Base-by-base conservation (phyloP, 1,284 basidiomycete genomes). In the Ceratobasidium sp. region DNA sequence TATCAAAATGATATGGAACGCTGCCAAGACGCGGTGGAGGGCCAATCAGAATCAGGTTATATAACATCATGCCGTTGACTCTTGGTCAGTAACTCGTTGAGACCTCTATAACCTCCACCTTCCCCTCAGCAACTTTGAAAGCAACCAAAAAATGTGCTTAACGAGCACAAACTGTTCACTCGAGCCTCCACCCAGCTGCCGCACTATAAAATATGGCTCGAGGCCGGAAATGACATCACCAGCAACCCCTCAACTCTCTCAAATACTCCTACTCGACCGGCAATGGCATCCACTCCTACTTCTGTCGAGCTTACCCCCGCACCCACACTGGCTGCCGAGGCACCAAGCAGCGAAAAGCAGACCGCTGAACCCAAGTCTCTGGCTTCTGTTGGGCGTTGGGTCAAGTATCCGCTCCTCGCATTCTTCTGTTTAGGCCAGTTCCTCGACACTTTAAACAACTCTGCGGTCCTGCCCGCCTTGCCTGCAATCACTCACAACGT, bases 371-470 rank as follows among this genome's bases (percentile, higher is more conserved):
- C 46, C 40, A 7, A 53, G 21, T 36, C 36, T 38, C 36, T 48
- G 21, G 63, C 63, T 21, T 48, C 48, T 5, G 48, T 48, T n/a
- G 48, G 33, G 78, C 33, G 70, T 81, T 49, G 73, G 73, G 72
- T 77, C 59, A 78, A 81, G 78, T 73, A 78, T 72, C 46, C 80
- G 21, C 74, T 85, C 8, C 78, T 85, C 14, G 60, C 78, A n/a
- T 75, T 82, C 49, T 83, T 84, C 74, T 84, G 83, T 69, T 77
- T 81, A 21, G 82, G 83, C 9, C 82, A 84, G 73, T 84, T 83
- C 76, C 77, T 86, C 74, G 83, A 83, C 46, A 77, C 84, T 9
- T 82, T 85, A 80, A 83, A 83, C 78, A 86, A 83, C 77, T 82
- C 84, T 8, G 80, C 82, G 1, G 77, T 85, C 58, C 83, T 83